Conservation (phyloP, 2,329 filamentous ascomycete genomes). For the Microsporum ferrugineum region DNA sequence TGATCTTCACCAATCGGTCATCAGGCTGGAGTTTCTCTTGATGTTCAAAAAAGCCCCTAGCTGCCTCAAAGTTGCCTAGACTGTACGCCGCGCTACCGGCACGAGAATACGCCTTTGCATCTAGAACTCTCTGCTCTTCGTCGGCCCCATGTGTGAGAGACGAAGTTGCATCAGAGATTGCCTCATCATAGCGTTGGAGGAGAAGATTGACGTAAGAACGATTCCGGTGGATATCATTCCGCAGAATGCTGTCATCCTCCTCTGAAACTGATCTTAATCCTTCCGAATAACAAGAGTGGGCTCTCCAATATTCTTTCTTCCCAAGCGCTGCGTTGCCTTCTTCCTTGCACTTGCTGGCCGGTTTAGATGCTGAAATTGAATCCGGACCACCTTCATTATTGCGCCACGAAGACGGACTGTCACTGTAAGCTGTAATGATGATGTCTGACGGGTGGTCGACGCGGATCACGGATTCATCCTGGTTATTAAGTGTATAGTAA, state of each 20-base stretch:
- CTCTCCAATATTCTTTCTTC: neutral
- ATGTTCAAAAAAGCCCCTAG: neutral
- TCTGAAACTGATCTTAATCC: neutral
- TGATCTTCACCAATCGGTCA: slow-evolving; percentile 14
- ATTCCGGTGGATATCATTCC: neutral
- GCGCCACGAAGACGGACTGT: neutral
- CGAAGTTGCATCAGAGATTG: neutral
- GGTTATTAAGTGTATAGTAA: slow-evolving; percentile 35
- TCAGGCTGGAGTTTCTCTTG: neutral
- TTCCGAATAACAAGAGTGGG: neutral
- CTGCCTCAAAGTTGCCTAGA: neutral
- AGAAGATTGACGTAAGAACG: slow-evolving; percentile 2
- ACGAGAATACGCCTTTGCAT: slow-evolving; percentile 1
- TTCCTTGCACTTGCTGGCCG: neutral
- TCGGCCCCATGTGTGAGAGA: neutral
- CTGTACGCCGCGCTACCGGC: neutral
- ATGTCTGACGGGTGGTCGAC: slow-evolving; percentile 46
- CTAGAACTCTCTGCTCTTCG: neutral
- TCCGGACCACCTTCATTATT: neutral
- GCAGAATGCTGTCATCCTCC: neutral
- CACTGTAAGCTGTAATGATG: slow-evolving; percentile 17
- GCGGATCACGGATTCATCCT: slow-evolving; percentile 36
- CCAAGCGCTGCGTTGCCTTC: neutral
- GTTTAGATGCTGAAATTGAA: neutral
- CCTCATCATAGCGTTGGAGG: neutral